These are phyloP conservation scores for Vanilla planifolia DNA, from an alignment of 106 monocot species.

Conservation along the genomic window DNA sequence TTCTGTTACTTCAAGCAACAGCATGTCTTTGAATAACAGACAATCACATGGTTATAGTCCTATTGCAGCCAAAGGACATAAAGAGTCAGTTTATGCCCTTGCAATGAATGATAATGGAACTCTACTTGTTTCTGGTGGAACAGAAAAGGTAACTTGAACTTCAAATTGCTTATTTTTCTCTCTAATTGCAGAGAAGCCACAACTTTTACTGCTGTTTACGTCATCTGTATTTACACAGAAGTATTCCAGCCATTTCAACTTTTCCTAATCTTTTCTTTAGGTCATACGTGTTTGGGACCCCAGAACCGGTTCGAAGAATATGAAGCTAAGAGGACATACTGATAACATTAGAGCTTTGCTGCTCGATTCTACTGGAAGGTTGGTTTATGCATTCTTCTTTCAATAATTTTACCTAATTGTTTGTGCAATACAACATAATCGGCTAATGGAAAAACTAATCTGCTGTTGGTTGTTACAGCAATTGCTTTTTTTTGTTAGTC, in stretches of 20 bases:
- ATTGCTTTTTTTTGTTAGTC: too few relatives aligned
- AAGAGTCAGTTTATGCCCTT: conserved; percentile 97
- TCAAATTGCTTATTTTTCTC: background rate
- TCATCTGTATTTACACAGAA: conserved; percentile 2
- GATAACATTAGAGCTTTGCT: conserved; percentile 94
- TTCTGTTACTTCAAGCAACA: conserved; percentile 48
- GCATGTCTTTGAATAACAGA: conserved; percentile 31
- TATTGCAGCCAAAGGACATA: conserved; percentile 84
- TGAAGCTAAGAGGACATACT: conserved; percentile 97
- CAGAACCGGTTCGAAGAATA: conserved; percentile 91
- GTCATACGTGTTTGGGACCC: conserved; percentile 98
- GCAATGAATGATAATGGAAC: conserved; percentile 94
- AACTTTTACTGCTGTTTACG: background rate
- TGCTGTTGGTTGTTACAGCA: background rate
- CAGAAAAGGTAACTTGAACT: conserved; percentile 63
- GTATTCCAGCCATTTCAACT: background rate
- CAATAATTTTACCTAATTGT: background rate
- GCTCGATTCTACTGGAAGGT: conserved; percentile 96
- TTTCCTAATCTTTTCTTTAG: conserved; percentile 24
- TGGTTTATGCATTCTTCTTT: conserved; percentile 7
- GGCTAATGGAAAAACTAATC: background rate
- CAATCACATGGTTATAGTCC: conserved; percentile 72
- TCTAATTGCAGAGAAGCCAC: background rate
- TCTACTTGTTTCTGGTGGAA: conserved; percentile 94
- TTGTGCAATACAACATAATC: background rate